Conservation (phyloP, 2,329 filamentous ascomycete genomes). For the Onygena corvina region DNA sequence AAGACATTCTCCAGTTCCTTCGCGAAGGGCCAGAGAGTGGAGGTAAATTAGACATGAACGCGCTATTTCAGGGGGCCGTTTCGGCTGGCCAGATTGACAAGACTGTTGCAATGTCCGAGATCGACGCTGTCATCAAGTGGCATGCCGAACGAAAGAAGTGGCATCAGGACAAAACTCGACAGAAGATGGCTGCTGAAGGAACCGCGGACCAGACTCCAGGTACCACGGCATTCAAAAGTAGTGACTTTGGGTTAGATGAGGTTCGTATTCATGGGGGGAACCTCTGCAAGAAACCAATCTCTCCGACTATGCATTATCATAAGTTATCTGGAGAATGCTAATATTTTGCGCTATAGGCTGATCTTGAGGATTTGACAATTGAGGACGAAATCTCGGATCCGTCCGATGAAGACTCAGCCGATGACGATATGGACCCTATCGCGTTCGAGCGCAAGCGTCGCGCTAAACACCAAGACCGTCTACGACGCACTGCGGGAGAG, state of each 20-base stretch:
- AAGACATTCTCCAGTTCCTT: slow-evolving; percentile 87
- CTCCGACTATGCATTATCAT: no score
- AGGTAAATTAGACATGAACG: slow-evolving; percentile 87
- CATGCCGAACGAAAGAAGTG: slow-evolving; percentile 93
- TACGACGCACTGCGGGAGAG: slow-evolving; percentile 71
- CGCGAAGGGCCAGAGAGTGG: slow-evolving; percentile 65
- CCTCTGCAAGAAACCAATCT: no score
- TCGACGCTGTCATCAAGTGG: slow-evolving; percentile 79
- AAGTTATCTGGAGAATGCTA: no score
- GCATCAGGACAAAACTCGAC: slow-evolving; percentile 93
- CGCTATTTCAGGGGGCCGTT: slow-evolving; percentile 70
- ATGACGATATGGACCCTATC: slow-evolving; percentile 77
- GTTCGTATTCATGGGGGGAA: no score
- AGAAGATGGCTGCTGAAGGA: slow-evolving; percentile 89
- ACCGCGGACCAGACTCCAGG: slow-evolving; percentile 38
- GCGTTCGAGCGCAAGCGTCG: slow-evolving; percentile 70
- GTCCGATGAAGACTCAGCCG: slow-evolving; percentile 53
- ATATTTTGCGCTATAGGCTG: slow-evolving; percentile 36
- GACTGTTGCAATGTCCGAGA: slow-evolving; percentile 61
- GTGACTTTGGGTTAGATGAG: slow-evolving; percentile 81
- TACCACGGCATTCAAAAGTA: slow-evolving; percentile 53
- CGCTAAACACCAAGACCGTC: slow-evolving; percentile 60
- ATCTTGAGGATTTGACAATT: slow-evolving; percentile 74
- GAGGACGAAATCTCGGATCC: slow-evolving; percentile 59
- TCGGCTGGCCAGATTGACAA: slow-evolving; percentile 57